A percentile compares a stretch with the other conserved stretches of the same genome.
phyloP scores from a whole-genome alignment of 805 yeast species.

The Allodekkera sacchari region DNA sequence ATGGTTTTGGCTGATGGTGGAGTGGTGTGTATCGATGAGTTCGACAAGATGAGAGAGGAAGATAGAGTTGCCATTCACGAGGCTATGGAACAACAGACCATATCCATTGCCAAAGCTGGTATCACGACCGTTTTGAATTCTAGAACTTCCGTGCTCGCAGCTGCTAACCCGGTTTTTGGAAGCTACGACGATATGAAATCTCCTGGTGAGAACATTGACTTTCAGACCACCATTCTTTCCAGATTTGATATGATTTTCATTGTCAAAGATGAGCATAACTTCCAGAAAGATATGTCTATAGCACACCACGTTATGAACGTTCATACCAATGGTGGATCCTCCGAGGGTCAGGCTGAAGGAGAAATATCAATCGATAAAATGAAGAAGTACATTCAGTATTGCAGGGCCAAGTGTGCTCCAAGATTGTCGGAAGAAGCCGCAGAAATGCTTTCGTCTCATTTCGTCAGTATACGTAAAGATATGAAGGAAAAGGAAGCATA shows the following conservation, averaged over 20 bases:
- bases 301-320: slow-evolving; percentile 94
- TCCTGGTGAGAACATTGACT: slow-evolving; percentile 97
- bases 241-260: slow-evolving; percentile 98
- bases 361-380: slow-evolving; percentile 86
- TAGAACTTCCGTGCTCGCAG: slow-evolving; percentile 93
- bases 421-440: slow-evolving; percentile 82
- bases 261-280: slow-evolving; percentile 91
- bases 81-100: slow-evolving; percentile 99
- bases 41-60: slow-evolving; percentile 98
- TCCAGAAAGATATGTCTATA: slow-evolving; percentile 73
- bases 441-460: slow-evolving; percentile 83
- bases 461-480: slow-evolving; percentile 80
- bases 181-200: slow-evolving; percentile 92
- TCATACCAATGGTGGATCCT: slow-evolving; percentile 66
- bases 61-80: slow-evolving; percentile 98
- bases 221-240: slow-evolving; percentile 92
- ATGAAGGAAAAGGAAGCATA: slow-evolving; percentile 74
- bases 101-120: slow-evolving; percentile 98
- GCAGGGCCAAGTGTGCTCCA: slow-evolving; percentile 89
- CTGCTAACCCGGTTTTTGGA: slow-evolving; percentile 96
- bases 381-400: slow-evolving; percentile 89
- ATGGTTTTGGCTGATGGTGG: slow-evolving; percentile 99
- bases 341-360: slow-evolving; percentile 49
- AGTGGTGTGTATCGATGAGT: slow-evolving; percentile 97
- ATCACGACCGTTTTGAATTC: slow-evolving; percentile 95